Conservation (phyloP, 805 yeast genomes). For the Peterozyma toletana region DNA sequence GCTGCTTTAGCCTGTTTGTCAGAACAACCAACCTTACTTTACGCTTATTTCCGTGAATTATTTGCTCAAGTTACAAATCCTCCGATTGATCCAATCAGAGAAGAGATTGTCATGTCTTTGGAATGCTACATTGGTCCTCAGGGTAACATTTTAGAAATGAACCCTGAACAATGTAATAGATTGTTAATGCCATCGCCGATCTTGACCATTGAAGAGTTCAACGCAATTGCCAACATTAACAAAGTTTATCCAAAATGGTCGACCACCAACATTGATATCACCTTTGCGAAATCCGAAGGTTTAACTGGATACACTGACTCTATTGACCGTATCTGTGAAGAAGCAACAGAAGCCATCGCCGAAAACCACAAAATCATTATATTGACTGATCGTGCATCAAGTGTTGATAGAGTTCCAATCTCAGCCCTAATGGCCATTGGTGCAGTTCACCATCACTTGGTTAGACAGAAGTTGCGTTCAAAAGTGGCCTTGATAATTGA, state of each 20-base stretch:
- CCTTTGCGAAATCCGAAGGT: constrained; percentile 80
- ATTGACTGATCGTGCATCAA: constrained; percentile 60
- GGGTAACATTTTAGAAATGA: constrained; percentile 90
- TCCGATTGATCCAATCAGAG: constrained; percentile 97
- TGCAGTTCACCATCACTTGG: constrained; percentile 95
- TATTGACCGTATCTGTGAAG: constrained; percentile 79
- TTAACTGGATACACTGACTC: constrained; percentile 78
- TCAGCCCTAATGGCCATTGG: constrained; percentile 91
- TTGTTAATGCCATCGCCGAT: constrained; percentile 79
- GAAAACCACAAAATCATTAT: constrained; percentile 68
- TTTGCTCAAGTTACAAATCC: constrained; percentile 99
- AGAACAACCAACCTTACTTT: constrained; percentile 83
- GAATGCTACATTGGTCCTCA: constrained; percentile 99
- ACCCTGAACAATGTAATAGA: constrained; percentile 86
- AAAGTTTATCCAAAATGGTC: constrained; percentile 84
- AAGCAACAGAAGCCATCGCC: constrained; percentile 80
- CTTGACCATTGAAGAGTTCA: constrained; percentile 63
- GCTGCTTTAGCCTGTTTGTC: constrained; percentile 92
- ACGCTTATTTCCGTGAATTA: constrained; percentile 91
- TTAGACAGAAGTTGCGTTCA: constrained; percentile 92
- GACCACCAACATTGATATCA: constrained; percentile 75
- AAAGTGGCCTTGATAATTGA: constrained; percentile 88
- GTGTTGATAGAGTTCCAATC: constrained; percentile 63
- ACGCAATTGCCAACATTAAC: constrained; percentile 66
- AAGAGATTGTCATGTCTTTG: constrained; percentile 91